These are phyloP conservation scores for Sparassis latifolia DNA, from an alignment of 1,284 basidiomycete genomes.

Conservation along the genomic window DNA sequence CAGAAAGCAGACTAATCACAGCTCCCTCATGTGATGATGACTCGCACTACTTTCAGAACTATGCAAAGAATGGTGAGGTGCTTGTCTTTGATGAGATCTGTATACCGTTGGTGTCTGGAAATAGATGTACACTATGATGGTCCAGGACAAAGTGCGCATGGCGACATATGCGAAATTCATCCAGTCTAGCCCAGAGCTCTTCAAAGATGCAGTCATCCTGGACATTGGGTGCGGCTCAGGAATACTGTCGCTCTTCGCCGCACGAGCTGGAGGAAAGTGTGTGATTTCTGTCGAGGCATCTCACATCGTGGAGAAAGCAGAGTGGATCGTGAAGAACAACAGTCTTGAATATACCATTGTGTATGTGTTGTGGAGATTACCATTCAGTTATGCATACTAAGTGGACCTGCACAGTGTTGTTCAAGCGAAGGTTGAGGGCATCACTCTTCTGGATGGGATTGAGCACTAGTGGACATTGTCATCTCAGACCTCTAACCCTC, in stretches of 20 bases:
- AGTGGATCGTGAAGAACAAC: constrained; percentile 78
- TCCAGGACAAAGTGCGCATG: constrained; percentile 87
- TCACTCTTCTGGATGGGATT: constrained; percentile 85
- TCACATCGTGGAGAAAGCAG: constrained; percentile 79
- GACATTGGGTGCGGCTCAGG: constrained; percentile 96
- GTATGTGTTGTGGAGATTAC: constrained; percentile 29
- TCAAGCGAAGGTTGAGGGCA: constrained; percentile 62
- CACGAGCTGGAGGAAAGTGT: constrained; percentile 84
- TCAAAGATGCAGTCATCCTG: constrained; percentile 83
- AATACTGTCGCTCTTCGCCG: constrained; percentile 91
- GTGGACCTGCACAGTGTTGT: constrained; percentile 89
- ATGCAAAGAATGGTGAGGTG: constrained; percentile 90
- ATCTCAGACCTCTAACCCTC: constrained; percentile 59
- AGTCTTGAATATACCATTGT: constrained; percentile 73
- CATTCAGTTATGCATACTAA: constrained; percentile 25
- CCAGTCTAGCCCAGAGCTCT: constrained; percentile 76
- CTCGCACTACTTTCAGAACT: constrained; percentile 91
- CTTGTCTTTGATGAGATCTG: not conserved
- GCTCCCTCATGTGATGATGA: constrained; percentile 91
- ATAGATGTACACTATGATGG: constrained; percentile 79
- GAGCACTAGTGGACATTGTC: constrained; percentile 95
- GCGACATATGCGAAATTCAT: constrained; percentile 92
- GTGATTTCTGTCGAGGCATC: constrained; percentile 95
- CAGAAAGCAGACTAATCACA: no score
- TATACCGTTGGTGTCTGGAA: constrained; percentile 39